Evolutionary conservation across 1,284 basidiomycete genomes (phyloP), one percentile per base, ranked within the genome.

Genomic region (Moesziomyces parantarcticus): DNA sequence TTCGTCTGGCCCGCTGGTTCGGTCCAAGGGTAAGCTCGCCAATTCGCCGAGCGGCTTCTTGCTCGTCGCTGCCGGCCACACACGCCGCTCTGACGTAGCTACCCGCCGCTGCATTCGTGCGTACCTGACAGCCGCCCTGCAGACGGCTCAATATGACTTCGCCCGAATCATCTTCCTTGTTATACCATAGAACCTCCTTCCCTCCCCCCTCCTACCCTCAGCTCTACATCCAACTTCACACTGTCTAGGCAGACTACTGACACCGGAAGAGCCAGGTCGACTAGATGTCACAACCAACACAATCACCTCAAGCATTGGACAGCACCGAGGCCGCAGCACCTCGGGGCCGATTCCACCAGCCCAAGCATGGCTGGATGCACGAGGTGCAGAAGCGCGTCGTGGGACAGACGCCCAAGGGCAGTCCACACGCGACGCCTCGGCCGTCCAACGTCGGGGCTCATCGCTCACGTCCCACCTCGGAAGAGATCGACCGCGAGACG

Each of bases 311-410:
- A 11, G 49, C 10, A 22, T 49, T 21, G 22, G 49, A 36, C 25
- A 32, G 23, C 49, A 21, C 16, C 5, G 48, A 59, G 2, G 44
- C 36, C 22, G 13, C 39, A 6, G 32, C 21, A 21, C 18, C 41
- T 7, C 43, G 39, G 10, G 29, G 16, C 43, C 46, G 58, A 5
- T 41, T 56, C n/a, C 64, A 67, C 40, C 23, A 40, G 9, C 64
- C 64, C 45, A 70, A 70, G 58, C 47, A 65, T 23, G 61, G 67
- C 41, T 65, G 57, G 61, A 20, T 60, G 26, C 67, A 70, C 32
- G 58, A 64, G 26, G 52, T 48, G 11, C 32, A 50, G 29, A 64
- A 70, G 26, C 56, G 47, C 8, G 7, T 59, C 32, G 51, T 49
- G 5, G 67, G 67, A 2, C 67, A 70, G 32, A 70, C 67, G 3